A percentile compares a stretch with the other conserved stretches of the same genome.
phyloP scores from a whole-genome alignment of 352 stramenopile genomes.

The Thalassiosira mediterranea region DNA sequence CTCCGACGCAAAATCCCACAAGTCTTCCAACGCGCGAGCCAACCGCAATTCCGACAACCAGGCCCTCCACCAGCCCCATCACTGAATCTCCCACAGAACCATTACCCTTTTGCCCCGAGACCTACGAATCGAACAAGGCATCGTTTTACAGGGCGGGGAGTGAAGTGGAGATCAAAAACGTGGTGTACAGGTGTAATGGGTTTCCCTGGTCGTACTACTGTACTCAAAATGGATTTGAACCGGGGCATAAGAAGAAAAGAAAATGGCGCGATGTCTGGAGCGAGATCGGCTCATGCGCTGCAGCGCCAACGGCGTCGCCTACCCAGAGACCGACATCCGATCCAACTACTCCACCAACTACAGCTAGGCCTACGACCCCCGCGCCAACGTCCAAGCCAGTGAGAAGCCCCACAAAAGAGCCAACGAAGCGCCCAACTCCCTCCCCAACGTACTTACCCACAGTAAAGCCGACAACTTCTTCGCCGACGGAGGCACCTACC shows the following conservation, averaged over 20 bases:
- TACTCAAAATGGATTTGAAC: background rate
- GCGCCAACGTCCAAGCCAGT: no score
- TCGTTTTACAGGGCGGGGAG: background rate
- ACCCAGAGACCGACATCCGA: background rate
- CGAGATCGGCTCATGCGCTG: background rate
- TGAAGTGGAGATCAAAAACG: background rate
- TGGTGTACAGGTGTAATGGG: background rate
- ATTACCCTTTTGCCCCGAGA: background rate
- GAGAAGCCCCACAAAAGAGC: no score
- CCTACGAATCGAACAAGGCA: background rate
- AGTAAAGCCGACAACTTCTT: no score
- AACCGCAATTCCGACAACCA: background rate
- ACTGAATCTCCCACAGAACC: no score
- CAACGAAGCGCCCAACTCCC: background rate
- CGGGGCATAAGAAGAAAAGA: background rate
- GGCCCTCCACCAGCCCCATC: background rate
- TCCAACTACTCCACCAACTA: background rate
- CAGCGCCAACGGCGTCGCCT: background rate
- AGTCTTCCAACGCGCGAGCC: background rate
- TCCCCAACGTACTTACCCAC: no score
- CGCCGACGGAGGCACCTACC: background rate
- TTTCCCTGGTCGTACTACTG: conserved; percentile 4
- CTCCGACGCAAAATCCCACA: background rate
- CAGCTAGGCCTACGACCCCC: background rate
- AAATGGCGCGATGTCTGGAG: background rate